A percentile compares a stretch with the other conserved stretches of the same genome.
These are phyloP conservation scores for Paraphaeosphaeria minitans DNA, from an alignment of 2,329 filamentous ascomycete species.

Conservation along the genomic window DNA sequence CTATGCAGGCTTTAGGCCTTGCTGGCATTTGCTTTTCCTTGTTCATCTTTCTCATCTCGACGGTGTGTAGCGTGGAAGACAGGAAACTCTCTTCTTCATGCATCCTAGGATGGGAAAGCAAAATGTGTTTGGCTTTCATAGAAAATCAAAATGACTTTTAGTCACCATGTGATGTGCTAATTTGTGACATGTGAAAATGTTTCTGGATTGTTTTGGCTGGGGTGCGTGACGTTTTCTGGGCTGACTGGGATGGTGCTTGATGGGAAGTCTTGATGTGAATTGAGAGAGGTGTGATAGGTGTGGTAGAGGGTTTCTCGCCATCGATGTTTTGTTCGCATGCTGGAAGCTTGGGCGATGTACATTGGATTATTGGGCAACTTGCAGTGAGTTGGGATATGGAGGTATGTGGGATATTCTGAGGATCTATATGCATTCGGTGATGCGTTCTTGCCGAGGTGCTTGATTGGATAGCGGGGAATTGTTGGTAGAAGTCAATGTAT, in stretches of 20 bases:
- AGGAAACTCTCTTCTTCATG: slow-evolving; percentile 8
- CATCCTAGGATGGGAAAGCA: not conserved
- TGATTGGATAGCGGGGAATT: too few species aligned
- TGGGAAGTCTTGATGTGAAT: not conserved
- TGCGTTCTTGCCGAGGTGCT: too few species aligned
- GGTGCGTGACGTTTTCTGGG: not conserved
- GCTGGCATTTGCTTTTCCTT: not conserved
- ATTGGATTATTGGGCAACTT: too few species aligned
- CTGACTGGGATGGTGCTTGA: not conserved
- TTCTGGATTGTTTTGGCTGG: not conserved
- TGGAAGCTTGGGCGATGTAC: too few species aligned
- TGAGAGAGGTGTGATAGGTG: not conserved
- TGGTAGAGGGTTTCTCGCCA: too few species aligned
- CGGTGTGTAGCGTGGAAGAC: slow-evolving; percentile 4
- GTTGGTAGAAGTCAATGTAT: too few species aligned
- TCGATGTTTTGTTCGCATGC: too few species aligned
- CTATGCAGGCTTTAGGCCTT: not conserved
- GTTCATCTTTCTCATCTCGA: not conserved
- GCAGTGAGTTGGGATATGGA: too few species aligned
- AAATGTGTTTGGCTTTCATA: not conserved
- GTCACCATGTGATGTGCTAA: not conserved
- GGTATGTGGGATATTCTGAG: too few species aligned
- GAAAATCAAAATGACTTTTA: slow-evolving; percentile 1
- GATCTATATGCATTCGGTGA: too few species aligned
- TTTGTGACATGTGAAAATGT: not conserved